Percentiles rank a stretch among this genome's conserved stretches.
phyloP scores from a whole-genome alignment of 805 yeast species.

The Hanseniaspora clermontiae region DNA sequence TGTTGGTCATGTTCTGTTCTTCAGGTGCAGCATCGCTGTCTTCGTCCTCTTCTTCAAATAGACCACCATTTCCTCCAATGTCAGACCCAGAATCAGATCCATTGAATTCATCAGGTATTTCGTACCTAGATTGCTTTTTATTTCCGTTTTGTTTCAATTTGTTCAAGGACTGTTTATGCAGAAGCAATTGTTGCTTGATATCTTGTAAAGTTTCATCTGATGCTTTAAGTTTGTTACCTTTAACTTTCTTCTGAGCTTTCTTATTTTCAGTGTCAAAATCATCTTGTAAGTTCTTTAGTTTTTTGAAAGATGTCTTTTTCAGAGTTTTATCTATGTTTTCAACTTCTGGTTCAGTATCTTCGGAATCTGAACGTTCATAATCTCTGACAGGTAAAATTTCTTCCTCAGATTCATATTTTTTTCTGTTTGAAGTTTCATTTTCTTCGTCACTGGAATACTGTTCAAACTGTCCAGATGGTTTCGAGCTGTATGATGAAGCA shows the following conservation, averaged over 20 bases:
- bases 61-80: conserved; percentile 25
- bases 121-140: conserved; percentile 1
- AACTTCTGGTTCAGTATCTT: conserved; percentile 15
- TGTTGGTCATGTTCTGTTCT: conserved; percentile 11
- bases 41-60: conserved; percentile 31
- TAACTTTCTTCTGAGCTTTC: conserved; percentile 1
- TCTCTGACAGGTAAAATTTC: conserved; percentile 43
- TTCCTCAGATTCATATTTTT: conserved; percentile 11
- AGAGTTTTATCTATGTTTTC: conserved; percentile 31
- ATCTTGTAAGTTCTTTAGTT: conserved; percentile 48
- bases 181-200: conserved; percentile 9
- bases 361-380: conserved; percentile 46
- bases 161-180: conserved; percentile 10
- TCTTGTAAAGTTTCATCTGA: conserved; percentile 12
- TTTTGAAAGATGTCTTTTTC: conserved; percentile 41
- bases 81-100: conserved; percentile 12
- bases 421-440: conserved; percentile 15
- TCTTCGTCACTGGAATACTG: conserved; percentile 24
- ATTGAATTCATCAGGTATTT: conserved; percentile 15
- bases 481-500: not conserved
- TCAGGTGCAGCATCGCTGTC: conserved; percentile 19
- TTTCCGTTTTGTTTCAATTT: conserved; percentile 14
- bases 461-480: not conserved
- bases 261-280: conserved; percentile 28
- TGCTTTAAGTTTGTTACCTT: conserved; percentile 4